A percentile compares a stretch with the other conserved stretches of the same genome.
These are phyloP conservation scores for Suhomyces terraborum DNA, from an alignment of 1,139 yeast species.

Conservation along the genomic window DNA sequence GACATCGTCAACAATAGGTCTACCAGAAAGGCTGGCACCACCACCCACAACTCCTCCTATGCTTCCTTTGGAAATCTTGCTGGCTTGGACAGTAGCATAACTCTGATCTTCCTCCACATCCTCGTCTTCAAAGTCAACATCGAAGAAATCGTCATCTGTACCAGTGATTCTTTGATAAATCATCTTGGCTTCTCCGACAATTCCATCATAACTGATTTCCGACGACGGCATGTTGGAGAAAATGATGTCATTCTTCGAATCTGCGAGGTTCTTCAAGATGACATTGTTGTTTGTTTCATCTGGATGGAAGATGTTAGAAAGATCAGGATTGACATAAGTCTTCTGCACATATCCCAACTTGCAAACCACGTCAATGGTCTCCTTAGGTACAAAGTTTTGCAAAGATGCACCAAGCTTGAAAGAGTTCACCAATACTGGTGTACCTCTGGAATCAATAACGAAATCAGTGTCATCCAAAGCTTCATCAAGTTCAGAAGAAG, in stretches of 20 bases:
- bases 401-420: constrained; percentile 84
- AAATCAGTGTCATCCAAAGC: constrained; percentile 59
- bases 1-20: constrained; percentile 17
- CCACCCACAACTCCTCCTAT: constrained; percentile 14
- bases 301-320: constrained; percentile 43
- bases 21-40: constrained; percentile 8
- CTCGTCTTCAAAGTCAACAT: constrained; percentile 94
- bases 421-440: constrained; percentile 68
- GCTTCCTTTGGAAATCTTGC: constrained; percentile 8
- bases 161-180: constrained; percentile 82
- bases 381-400: constrained; percentile 80
- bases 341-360: constrained; percentile 81
- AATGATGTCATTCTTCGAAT: constrained; percentile 48
- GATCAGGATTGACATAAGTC: constrained; percentile 52
- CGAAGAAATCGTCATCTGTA: constrained; percentile 91
- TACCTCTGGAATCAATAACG: constrained; percentile 55
- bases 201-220: constrained; percentile 89
- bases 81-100: constrained; percentile 7
- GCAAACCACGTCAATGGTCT: constrained; percentile 72
- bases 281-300: constrained; percentile 31
- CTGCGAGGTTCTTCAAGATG: constrained; percentile 32
- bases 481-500: constrained; percentile 46
- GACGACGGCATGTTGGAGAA: constrained; percentile 74
- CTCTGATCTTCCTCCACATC: constrained; percentile 52
- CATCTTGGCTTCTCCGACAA: constrained; percentile 76